Percentiles rank a stretch among this genome's conserved stretches.
Evolutionary conservation across 1,284 basidiomycete genomes (phyloP).

Genomic region (Cronartium quercuum): DNA sequence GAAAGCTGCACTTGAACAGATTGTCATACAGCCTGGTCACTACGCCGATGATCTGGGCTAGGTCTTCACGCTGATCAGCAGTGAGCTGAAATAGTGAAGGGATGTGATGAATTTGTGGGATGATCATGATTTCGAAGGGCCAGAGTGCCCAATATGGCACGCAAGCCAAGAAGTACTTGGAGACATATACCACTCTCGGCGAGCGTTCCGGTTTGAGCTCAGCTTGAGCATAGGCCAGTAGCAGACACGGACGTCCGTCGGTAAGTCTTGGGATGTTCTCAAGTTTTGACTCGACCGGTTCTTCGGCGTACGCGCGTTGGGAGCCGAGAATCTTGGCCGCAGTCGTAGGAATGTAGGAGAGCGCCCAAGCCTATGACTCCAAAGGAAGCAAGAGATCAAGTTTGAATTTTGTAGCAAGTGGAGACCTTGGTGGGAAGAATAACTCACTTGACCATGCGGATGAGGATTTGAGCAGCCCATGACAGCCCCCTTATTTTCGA

Average conservation of each 20-base stretch:
- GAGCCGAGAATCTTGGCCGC: conserved; percentile 46
- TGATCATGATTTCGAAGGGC: conserved; percentile 81
- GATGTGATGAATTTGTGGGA: conserved; percentile 72
- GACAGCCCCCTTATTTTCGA: conserved; percentile 84
- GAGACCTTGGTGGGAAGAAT: conserved; percentile 47
- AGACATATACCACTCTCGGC: conserved; percentile 61
- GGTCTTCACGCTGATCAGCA: conserved; percentile 57
- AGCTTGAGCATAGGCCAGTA: conserved; percentile 74
- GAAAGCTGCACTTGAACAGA: conserved; percentile 67
- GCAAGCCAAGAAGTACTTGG: conserved; percentile 74
- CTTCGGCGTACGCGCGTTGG: conserved; percentile 56
- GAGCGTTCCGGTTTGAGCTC: conserved; percentile 58
- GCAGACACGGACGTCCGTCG: conserved; percentile 62
- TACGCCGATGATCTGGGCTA: conserved; percentile 62
- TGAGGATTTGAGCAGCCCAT: conserved; percentile 97
- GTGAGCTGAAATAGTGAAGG: conserved; percentile 63
- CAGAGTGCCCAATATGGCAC: conserved; percentile 96
- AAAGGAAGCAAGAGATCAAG: background rate
- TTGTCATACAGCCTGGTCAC: conserved; percentile 77
- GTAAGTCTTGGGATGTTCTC: conserved; percentile 58
- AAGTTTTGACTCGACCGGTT: conserved; percentile 41
- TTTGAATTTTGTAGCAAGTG: background rate
- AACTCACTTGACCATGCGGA: conserved; percentile 90
- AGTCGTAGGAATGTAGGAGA: conserved; percentile 62
- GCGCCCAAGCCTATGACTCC: conserved; percentile 45